Evolutionary conservation across 2,329 filamentous ascomycete genomes (phyloP), one percentile per base, ranked within the genome.

Genomic region (Penicillium sclerotigenum): DNA sequence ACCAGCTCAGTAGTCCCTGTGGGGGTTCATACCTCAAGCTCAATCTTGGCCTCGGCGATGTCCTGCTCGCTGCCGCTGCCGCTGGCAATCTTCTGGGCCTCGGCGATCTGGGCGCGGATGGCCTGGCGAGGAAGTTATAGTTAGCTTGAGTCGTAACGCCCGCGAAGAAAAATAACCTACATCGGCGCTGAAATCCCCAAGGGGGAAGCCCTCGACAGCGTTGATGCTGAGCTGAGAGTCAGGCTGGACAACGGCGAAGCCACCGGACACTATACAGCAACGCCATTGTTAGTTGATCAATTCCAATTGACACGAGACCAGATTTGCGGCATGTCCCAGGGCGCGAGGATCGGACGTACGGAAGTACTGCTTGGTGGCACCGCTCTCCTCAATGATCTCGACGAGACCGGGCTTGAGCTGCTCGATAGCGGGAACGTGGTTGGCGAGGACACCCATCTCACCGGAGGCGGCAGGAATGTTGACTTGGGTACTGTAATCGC

Each of bases 391-490:
- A 67, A 97, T 86, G 73, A 99, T 84, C 83, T 97, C 93, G 68
- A 99, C 84, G 68, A 97, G 81, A 73, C 94, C 94, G 60, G 94
- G 92, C 86, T 95, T 96, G 79, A 99, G 84, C 84, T 99, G 94
- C 84, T 99, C 94, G 74, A 99, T 97, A 61, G 92, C 91, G 65
- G 94, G 92, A 71, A 99, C 94, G 86, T 99, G 94, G 84, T 94
- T 95, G 77, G 94, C 94, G 75, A 99, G 89, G 71, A 99, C 88
- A 89, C 94, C 94, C 94, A 99, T 99, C 71, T 97, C 94, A 77
- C 94, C 94, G 62, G 92, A 95, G 79, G 96, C 94, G 73, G 94
- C 94, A 76, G 94, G 89, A 73, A 99, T 88, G 86, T 99, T 99
- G 83, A 99, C 94, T 83, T 99, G 94, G 73, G 97, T 87, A 74